Percentiles rank a stretch among this genome's conserved stretches.
These are phyloP conservation scores for Solanum sparsipilum DNA, from an alignment of 257 asterid genomes.

Conservation along the genomic window DNA sequence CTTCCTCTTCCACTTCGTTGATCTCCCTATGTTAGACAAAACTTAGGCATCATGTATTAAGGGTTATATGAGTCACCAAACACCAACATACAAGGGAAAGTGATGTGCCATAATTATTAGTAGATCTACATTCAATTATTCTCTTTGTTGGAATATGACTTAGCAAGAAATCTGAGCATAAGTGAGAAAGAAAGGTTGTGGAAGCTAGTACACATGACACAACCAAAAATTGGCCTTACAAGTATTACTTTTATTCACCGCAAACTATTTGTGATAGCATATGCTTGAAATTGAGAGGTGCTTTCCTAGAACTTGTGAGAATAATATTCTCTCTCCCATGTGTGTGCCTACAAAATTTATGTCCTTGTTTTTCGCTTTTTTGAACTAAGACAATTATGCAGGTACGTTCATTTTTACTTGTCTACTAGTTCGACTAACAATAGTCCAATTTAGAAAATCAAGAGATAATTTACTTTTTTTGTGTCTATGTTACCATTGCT, in stretches of 20 bases:
- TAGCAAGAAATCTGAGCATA: neutral
- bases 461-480: no score
- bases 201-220: neutral
- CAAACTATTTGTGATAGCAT: neutral
- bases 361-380: neutral
- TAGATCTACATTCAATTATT: neutral
- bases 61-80: neutral
- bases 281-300: neutral
- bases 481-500: no score
- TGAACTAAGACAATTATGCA: neutral
- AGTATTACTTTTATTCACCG: neutral
- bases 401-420: no score
- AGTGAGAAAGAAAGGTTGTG: neutral
- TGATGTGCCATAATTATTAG: neutral
- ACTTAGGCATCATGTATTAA: neutral
- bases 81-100: neutral
- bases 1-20: neutral
- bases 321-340: neutral
- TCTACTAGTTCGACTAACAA: no score
- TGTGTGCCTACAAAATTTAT: neutral
- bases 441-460: no score
- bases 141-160: neutral
- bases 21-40: neutral
- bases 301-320: neutral
- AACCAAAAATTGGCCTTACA: neutral